phyloP scores from a whole-genome alignment of 2,329 filamentous ascomycete genomes.

The Tolypocladium endophyticum region DNA sequence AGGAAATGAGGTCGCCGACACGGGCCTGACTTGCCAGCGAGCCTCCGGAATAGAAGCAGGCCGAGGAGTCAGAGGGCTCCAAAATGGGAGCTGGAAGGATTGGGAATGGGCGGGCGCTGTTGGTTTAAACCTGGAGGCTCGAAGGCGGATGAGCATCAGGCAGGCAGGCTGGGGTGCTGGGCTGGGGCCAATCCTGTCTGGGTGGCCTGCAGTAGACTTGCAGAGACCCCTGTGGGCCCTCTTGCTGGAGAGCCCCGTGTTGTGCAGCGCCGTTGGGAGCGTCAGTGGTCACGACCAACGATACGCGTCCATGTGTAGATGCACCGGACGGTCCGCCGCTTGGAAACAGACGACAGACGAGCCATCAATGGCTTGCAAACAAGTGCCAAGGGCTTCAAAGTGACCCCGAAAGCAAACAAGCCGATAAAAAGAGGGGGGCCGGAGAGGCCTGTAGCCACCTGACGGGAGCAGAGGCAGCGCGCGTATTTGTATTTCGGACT shows the following conservation, averaged over 20 bases:
- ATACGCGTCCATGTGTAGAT: not conserved
- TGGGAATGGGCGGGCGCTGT: slow-evolving; percentile 16
- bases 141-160: slow-evolving; percentile 12
- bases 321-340: not conserved
- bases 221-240: not conserved
- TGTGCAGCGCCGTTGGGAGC: not conserved
- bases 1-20: slow-evolving; percentile 9
- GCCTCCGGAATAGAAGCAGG: slow-evolving; percentile 12
- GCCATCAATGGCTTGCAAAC: not conserved
- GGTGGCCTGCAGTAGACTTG: slow-evolving; percentile 4
- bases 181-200: slow-evolving; percentile 3
- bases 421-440: not conserved
- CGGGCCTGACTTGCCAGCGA: slow-evolving; percentile 11
- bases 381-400: no score
- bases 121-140: slow-evolving; percentile 19
- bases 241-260: not conserved
- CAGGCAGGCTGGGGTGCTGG: slow-evolving; percentile 3
- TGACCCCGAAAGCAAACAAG: not conserved
- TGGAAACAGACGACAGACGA: not conserved
- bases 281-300: not conserved
- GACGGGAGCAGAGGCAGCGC: not conserved
- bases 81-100: slow-evolving; percentile 6
- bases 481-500: not conserved
- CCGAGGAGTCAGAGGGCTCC: slow-evolving; percentile 8
- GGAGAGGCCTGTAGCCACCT: not conserved